These are phyloP conservation scores for Leptographium galeiforme DNA, from an alignment of 2,329 filamentous ascomycete genomes.

Conservation along the genomic window DNA sequence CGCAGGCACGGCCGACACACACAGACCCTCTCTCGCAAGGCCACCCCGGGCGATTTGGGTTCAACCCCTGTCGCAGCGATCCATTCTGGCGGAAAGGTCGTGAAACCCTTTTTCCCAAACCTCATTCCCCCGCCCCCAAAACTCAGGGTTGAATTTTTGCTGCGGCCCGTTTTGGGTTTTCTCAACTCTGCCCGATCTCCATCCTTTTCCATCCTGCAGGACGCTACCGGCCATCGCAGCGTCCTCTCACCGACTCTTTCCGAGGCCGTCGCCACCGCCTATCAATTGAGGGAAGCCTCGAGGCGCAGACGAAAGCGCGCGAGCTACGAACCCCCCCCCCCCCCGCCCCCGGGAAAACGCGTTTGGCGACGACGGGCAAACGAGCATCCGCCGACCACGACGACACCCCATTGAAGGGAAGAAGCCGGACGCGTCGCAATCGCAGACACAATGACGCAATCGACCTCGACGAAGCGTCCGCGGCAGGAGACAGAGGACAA, in stretches of 20 bases:
- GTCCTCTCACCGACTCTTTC: background rate
- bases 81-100: background rate
- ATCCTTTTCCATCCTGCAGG: background rate
- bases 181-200: background rate
- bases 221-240: background rate
- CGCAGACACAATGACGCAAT: constrained; percentile 6
- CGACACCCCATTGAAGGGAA: too few relatives aligned
- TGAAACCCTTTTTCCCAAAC: background rate
- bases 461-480: constrained; percentile 29
- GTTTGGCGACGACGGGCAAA: too few relatives aligned
- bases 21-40: background rate
- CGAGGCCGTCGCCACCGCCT: background rate
- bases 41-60: background rate
- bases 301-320: background rate
- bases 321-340: too few relatives aligned
- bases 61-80: background rate
- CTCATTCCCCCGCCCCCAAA: background rate
- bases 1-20: too few relatives aligned
- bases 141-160: background rate
- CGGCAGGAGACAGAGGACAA: constrained; percentile 35
- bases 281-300: background rate
- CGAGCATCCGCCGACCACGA: too few relatives aligned
- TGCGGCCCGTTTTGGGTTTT: background rate
- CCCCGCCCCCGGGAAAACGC: too few relatives aligned
- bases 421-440: too few relatives aligned